Percentiles rank a stretch among this genome's conserved stretches.
Evolutionary conservation across 225 moss, liverwort and hornwort genomes (phyloP).

Genomic region (Pleurozium schreberi): DNA sequence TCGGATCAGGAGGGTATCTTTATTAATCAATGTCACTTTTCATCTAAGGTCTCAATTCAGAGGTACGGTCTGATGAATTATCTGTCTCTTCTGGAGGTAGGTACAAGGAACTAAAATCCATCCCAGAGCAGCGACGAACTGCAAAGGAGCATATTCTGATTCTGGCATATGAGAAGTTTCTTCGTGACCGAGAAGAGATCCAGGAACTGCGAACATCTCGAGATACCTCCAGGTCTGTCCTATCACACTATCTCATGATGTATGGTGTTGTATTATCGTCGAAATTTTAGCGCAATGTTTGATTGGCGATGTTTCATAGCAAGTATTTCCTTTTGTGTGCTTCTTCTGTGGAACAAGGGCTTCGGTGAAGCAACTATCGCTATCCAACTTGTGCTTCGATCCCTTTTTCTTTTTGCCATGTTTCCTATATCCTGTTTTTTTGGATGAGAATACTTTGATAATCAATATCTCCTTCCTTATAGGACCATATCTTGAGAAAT

Average conservation of each 20-base stretch:
- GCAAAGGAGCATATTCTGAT: slow-evolving; percentile 60
- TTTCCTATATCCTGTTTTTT: background rate
- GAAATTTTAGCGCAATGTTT: background rate
- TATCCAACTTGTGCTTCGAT: background rate
- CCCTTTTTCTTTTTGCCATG: background rate
- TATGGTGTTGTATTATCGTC: background rate
- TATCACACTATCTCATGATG: background rate
- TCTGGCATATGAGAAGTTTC: slow-evolving; percentile 59
- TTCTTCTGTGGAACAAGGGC: background rate
- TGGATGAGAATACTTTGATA: background rate
- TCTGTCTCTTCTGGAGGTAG: slow-evolving; percentile 17
- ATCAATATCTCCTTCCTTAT: background rate
- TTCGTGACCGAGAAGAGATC: slow-evolving; percentile 35
- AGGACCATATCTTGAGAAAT: background rate
- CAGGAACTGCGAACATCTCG: slow-evolving; percentile 48
- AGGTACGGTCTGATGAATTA: background rate
- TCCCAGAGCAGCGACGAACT: slow-evolving; percentile 52
- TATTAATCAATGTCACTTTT: background rate
- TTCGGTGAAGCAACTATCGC: background rate
- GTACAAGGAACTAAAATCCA: slow-evolving; percentile 52
- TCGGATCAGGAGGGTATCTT: background rate
- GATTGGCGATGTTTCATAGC: background rate
- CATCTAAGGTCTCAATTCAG: background rate
- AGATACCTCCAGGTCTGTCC: slow-evolving; percentile 61
- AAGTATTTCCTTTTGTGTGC: background rate